Conservation (phyloP, 768 basidiomycete species). For the Suillus spraguei region DNA sequence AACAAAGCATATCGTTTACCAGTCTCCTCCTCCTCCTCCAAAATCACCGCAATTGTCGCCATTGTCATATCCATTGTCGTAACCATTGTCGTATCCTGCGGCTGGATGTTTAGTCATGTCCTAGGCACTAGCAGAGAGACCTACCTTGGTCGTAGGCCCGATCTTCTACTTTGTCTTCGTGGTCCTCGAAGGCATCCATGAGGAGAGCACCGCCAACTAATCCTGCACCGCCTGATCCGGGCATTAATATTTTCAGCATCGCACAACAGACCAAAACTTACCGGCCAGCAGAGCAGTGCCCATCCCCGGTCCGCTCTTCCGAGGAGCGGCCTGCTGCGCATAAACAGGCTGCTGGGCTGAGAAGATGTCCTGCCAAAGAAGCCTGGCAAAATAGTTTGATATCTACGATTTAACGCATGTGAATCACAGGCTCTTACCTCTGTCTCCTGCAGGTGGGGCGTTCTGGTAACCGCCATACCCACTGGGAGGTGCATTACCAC, state of each 20-base stretch:
- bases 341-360: slow-evolving; percentile 33
- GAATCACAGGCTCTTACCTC: slow-evolving; percentile 23
- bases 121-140: background rate
- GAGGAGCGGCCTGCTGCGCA: slow-evolving; percentile 38
- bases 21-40: slow-evolving; percentile 16
- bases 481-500: slow-evolving; percentile 17
- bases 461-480: slow-evolving; percentile 24
- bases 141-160: slow-evolving; percentile 40
- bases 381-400: slow-evolving; percentile 20
- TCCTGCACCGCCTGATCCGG: slow-evolving; percentile 55
- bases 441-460: slow-evolving; percentile 19
- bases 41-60: slow-evolving; percentile 14
- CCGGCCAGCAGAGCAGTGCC: slow-evolving; percentile 51
- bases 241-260: slow-evolving; percentile 8
- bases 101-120: background rate
- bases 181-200: slow-evolving; percentile 50
- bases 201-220: slow-evolving; percentile 66
- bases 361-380: slow-evolving; percentile 34
- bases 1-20: slow-evolving; percentile 12
- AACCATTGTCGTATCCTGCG: slow-evolving; percentile 23
- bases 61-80: background rate
- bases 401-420: background rate
- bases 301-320: slow-evolving; percentile 52
- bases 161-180: slow-evolving; percentile 36
- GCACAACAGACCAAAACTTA: slow-evolving; percentile 26